Percentiles rank a stretch among this genome's conserved stretches.
These are phyloP conservation scores for Coemansia sp. DNA, from an alignment of 192 early-diverging fungal species.

Conservation along the genomic window DNA sequence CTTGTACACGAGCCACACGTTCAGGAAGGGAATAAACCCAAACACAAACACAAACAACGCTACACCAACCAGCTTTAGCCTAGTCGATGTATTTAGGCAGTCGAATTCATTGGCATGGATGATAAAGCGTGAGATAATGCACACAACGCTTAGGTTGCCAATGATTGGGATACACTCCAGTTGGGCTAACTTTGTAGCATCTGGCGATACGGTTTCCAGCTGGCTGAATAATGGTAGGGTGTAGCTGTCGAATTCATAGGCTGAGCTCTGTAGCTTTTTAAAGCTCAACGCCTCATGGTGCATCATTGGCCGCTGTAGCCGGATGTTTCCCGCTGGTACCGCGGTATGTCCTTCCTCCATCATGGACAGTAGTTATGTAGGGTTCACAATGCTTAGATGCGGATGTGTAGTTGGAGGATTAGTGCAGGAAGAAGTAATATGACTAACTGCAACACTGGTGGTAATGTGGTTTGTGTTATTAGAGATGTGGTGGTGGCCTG, in stretches of 20 bases:
- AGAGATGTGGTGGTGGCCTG: too few species aligned
- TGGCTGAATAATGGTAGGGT: conserved; percentile 23
- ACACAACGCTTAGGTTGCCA: conserved; percentile 30
- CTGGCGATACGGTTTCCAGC: conserved; percentile 15
- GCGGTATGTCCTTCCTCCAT: background rate
- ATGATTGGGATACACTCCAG: conserved; percentile 39
- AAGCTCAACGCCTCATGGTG: conserved; percentile 19
- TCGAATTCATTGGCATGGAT: conserved; percentile 11
- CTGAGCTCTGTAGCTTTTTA: conserved; percentile 24
- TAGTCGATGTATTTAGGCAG: conserved; percentile 16
- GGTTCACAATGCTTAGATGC: background rate
- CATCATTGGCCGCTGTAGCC: conserved; percentile 26
- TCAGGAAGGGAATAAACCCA: conserved; percentile 40
- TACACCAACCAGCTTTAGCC: conserved; percentile 11
- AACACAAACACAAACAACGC: conserved; percentile 9
- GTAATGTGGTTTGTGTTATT: background rate
- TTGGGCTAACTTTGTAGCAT: conserved; percentile 39
- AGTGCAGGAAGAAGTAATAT: background rate
- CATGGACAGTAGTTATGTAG: background rate
- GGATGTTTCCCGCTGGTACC: conserved; percentile 6
- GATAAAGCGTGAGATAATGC: conserved; percentile 19
- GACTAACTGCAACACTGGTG: background rate
- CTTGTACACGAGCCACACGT: conserved; percentile 32
- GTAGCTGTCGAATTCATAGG: conserved; percentile 40
- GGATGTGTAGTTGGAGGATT: background rate